These are phyloP conservation scores for Naumovozyma dairenensis DNA, from an alignment of 805 yeast species.

Conservation along the genomic window DNA sequence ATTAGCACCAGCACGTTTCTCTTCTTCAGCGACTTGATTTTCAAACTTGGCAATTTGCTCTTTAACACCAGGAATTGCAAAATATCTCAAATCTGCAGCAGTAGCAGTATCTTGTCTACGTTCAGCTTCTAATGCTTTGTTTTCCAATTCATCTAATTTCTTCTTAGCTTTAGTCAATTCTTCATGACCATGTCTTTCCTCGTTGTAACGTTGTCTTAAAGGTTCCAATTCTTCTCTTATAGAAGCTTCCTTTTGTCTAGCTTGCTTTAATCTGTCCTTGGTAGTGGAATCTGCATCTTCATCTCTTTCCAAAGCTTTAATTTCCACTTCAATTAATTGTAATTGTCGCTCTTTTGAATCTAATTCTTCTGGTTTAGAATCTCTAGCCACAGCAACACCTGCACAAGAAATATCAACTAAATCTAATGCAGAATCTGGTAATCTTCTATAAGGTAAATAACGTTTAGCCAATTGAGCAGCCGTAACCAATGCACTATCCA, in stretches of 20 bases:
- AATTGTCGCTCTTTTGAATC: constrained; percentile 89
- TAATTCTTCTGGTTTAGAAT: constrained; percentile 93
- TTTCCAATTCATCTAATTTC: constrained; percentile 1
- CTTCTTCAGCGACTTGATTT: constrained; percentile 67
- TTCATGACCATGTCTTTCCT: constrained; percentile 86
- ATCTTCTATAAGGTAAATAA: constrained; percentile 85
- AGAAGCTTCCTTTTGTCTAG: constrained; percentile 69
- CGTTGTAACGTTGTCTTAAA: constrained; percentile 69
- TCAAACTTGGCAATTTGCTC: constrained; percentile 70
- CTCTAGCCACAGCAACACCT: constrained; percentile 95
- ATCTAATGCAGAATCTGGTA: constrained; percentile 96
- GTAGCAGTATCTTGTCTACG: constrained; percentile 91
- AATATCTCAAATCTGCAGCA: constrained; percentile 92
- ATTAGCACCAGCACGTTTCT: constrained; percentile 46
- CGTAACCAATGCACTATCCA: constrained; percentile 86
- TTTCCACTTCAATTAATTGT: constrained; percentile 87
- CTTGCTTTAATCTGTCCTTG: constrained; percentile 73
- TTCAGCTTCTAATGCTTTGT: constrained; percentile 92
- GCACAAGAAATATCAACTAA: constrained; percentile 95
- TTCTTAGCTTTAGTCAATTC: constrained; percentile 82
- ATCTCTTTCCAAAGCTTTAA: constrained; percentile 93
- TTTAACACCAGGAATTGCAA: constrained; percentile 90
- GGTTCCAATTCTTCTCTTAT: constrained; percentile 81
- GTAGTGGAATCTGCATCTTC: constrained; percentile 75
- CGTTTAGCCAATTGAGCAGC: constrained; percentile 94